These are phyloP conservation scores for Chalaropsis ovoidea DNA, from an alignment of 2,329 filamentous ascomycete species.

Conservation along the genomic window DNA sequence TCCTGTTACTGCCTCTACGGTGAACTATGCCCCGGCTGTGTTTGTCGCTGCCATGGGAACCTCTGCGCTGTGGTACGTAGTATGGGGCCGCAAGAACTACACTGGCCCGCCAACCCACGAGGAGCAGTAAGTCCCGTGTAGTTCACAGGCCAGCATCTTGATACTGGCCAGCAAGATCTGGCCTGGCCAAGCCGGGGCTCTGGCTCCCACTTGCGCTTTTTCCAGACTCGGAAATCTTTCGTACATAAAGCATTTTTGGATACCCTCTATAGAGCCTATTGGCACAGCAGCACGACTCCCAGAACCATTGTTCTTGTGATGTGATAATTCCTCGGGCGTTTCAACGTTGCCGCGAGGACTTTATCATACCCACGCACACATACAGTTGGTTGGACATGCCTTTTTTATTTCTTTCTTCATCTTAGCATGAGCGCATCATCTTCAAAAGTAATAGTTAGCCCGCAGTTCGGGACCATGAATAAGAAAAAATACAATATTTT, in stretches of 20 bases:
- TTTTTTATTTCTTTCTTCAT: not conserved
- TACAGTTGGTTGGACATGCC: not conserved
- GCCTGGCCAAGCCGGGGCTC: not conserved
- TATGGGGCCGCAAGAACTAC: slow-evolving; percentile 61
- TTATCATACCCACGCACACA: not conserved
- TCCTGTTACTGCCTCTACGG: slow-evolving; percentile 47
- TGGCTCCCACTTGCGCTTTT: not conserved
- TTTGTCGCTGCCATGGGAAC: slow-evolving; percentile 55
- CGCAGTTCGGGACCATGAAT: not conserved
- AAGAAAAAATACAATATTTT: not conserved
- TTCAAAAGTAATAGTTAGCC: not conserved
- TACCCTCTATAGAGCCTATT: slow-evolving; percentile 4
- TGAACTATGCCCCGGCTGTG: slow-evolving; percentile 70
- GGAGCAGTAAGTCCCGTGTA: not conserved
- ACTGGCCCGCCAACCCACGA: slow-evolving; percentile 46
- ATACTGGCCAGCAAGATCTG: not conserved
- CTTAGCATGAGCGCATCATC: not conserved
- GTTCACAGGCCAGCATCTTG: not conserved
- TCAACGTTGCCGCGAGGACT: not conserved
- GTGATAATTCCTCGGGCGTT: not conserved
- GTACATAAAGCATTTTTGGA: slow-evolving; percentile 7
- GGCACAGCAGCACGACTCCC: not conserved
- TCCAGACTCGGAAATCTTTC: not conserved
- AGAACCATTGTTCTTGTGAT: not conserved
- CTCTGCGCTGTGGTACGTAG: slow-evolving; percentile 56